These are phyloP conservation scores for Royoungia palumana DNA, from an alignment of 768 basidiomycete species.

Conservation along the genomic window DNA sequence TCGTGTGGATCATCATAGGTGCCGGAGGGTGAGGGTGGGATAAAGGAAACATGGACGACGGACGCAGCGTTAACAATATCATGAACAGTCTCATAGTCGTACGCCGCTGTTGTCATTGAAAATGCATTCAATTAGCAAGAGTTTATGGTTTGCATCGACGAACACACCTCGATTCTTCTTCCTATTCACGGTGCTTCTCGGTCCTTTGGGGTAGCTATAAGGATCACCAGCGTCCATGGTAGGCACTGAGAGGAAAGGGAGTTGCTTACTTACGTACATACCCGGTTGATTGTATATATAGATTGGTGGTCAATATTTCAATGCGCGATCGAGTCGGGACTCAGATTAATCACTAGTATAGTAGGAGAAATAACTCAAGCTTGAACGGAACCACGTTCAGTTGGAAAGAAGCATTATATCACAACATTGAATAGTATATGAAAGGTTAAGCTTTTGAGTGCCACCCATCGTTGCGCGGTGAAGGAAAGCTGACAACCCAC, in stretches of 20 bases:
- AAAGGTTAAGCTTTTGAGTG: too few species aligned
- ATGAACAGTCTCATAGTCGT: slow-evolving; percentile 22
- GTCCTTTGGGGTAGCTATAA: slow-evolving; percentile 38
- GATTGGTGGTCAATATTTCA: too few species aligned
- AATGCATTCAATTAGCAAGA: neutral
- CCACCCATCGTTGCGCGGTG: too few species aligned
- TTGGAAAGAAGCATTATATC: too few species aligned
- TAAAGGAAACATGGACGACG: slow-evolving; percentile 24
- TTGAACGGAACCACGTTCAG: too few species aligned
- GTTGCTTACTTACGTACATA: too few species aligned
- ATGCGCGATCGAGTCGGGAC: too few species aligned
- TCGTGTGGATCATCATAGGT: slow-evolving; percentile 9
- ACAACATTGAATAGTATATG: too few species aligned
- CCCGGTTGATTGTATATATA: too few species aligned
- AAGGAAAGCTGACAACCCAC: too few species aligned
- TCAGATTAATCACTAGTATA: too few species aligned
- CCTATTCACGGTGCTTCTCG: slow-evolving; percentile 24
- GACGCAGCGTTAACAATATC: slow-evolving; percentile 21
- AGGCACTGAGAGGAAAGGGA: neutral
- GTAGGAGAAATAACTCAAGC: too few species aligned
- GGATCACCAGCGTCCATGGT: slow-evolving; percentile 46
- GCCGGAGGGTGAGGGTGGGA: slow-evolving; percentile 16
- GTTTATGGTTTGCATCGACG: neutral
- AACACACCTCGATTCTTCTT: slow-evolving; percentile 21
- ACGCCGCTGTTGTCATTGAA: slow-evolving; percentile 11